phyloP scores from a whole-genome alignment of 768 basidiomycete genomes.

The Rhodotorula sphaerocarpa region DNA sequence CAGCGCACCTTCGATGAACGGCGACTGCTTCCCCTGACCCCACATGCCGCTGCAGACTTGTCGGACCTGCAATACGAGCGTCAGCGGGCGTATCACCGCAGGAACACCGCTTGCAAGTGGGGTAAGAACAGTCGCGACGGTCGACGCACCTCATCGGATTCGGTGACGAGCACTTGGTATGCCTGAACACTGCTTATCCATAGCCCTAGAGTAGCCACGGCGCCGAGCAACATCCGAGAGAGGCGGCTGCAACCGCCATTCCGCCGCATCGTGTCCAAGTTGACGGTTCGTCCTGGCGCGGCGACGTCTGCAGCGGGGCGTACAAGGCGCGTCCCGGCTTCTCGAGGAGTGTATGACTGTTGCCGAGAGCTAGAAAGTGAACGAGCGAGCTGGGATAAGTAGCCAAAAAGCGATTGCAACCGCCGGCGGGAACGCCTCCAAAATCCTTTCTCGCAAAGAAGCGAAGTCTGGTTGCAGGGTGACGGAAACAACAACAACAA shows the following conservation, averaged over 20 bases:
- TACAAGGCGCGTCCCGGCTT: too few species aligned
- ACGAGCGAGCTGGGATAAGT: too few species aligned
- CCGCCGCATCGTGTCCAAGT: too few species aligned
- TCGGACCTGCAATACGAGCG: constrained; percentile 57
- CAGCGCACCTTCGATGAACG: constrained; percentile 40
- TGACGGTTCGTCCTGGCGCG: too few species aligned
- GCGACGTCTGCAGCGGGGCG: too few species aligned
- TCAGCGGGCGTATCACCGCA: constrained; percentile 52
- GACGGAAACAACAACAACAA: background rate
- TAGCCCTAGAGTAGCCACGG: background rate
- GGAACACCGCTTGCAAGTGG: constrained; percentile 46
- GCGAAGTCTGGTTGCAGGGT: too few species aligned
- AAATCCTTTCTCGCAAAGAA: too few species aligned
- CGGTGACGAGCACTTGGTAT: constrained; percentile 25
- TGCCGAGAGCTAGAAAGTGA: too few species aligned
- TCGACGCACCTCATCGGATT: constrained; percentile 9
- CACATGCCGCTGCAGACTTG: constrained; percentile 97
- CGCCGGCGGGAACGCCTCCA: too few species aligned
- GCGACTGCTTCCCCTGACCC: constrained; percentile 51
- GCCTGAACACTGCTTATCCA: background rate
- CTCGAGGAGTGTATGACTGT: too few species aligned
- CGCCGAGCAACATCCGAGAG: background rate
- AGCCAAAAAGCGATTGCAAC: too few species aligned
- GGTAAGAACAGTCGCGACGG: background rate
- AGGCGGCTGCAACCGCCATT: too few species aligned